Evolutionary conservation across 169 alveolate genomes (phyloP).

Genomic region (Plasmodium ovale): DNA sequence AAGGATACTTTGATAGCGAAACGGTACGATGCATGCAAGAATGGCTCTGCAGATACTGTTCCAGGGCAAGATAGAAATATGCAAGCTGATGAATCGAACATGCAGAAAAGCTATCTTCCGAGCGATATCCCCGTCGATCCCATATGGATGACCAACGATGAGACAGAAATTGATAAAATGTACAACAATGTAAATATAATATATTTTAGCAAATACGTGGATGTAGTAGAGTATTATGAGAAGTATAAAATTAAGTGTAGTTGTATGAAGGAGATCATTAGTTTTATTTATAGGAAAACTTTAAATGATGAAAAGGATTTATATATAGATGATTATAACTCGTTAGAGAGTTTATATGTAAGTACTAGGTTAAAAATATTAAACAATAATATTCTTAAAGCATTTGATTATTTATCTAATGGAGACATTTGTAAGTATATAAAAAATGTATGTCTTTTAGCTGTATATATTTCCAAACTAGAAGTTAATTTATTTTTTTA

Average conservation of each 20-base stretch:
- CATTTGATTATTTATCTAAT: conserved; percentile 30
- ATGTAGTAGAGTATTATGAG: conserved; percentile 57
- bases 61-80: not conserved
- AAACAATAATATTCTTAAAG: conserved; percentile 57
- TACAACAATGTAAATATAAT: conserved; percentile 59
- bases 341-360: conserved; percentile 37
- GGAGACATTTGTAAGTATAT: conserved; percentile 54
- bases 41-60: not conserved
- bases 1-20: not conserved
- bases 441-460: conserved; percentile 43
- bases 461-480: conserved; percentile 69
- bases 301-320: conserved; percentile 33
- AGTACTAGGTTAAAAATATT: conserved; percentile 73
- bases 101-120: not conserved
- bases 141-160: conserved; percentile 25
- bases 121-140: not conserved
- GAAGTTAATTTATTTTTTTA: conserved; percentile 38
- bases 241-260: conserved; percentile 58
- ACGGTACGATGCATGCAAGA: not conserved
- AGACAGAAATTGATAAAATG: conserved; percentile 32
- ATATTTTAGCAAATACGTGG: conserved; percentile 60
- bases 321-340: conserved; percentile 52
- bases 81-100: not conserved
- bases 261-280: conserved; percentile 46
- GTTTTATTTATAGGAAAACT: conserved; percentile 45